These are phyloP conservation scores for Macrotyloma uniflorum DNA, from an alignment of 306 rosid species.

Conservation along the genomic window DNA sequence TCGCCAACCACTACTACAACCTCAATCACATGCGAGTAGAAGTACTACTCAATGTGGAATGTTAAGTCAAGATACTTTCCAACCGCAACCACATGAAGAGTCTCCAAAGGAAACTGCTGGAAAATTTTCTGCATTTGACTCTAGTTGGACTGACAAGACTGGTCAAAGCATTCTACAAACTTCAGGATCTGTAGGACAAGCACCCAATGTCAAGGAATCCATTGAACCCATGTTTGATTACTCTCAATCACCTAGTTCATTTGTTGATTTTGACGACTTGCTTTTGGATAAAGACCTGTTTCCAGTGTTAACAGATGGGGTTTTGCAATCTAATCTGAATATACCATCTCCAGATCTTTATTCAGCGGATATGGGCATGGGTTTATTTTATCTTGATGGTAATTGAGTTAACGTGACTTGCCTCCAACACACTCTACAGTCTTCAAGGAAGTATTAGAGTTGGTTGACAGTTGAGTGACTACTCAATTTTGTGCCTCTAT, in stretches of 20 bases:
- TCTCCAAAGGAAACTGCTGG: slow-evolving; percentile 23
- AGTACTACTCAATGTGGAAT: slow-evolving; percentile 9
- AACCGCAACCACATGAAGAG: slow-evolving; percentile 29
- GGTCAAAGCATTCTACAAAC: slow-evolving; percentile 45
- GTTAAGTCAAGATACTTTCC: slow-evolving; percentile 35
- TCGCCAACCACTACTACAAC: slow-evolving; percentile 22
- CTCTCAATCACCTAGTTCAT: background rate
- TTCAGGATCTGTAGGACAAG: slow-evolving; percentile 35
- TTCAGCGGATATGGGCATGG: slow-evolving; percentile 42
- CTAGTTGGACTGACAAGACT: slow-evolving; percentile 42
- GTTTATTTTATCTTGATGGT: slow-evolving; percentile 23
- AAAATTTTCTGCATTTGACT: slow-evolving; percentile 33
- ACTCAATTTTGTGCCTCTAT: slow-evolving; percentile 28
- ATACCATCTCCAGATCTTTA: slow-evolving; percentile 51
- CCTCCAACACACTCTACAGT: slow-evolving; percentile 24
- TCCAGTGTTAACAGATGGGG: slow-evolving; percentile 40
- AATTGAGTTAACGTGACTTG: slow-evolving; percentile 28
- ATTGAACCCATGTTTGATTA: slow-evolving; percentile 6
- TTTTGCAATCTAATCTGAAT: slow-evolving; percentile 43
- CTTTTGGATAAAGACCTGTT: slow-evolving; percentile 37
- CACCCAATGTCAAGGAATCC: slow-evolving; percentile 36
- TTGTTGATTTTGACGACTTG: slow-evolving; percentile 52
- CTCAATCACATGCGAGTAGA: background rate
- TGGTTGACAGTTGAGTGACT: slow-evolving; percentile 36
- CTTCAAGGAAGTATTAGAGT: slow-evolving; percentile 13